Evolutionary conservation across 495 filamentous ascomycete genomes (phyloP), one percentile per base, ranked within the genome.

Genomic region (Hypoxylon fuscum): DNA sequence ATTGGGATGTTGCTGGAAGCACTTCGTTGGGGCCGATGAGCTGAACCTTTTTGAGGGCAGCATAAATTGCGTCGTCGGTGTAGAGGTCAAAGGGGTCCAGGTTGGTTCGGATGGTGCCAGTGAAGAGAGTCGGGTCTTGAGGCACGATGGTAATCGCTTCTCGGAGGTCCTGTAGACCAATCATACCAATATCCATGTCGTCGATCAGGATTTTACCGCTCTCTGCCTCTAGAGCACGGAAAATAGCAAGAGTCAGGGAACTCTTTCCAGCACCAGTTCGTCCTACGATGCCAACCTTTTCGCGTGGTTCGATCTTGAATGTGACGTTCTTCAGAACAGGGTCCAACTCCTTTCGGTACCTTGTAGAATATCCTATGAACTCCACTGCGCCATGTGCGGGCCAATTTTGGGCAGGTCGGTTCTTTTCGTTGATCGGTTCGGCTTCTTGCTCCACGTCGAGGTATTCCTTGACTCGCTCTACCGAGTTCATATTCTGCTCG

Each of bases 401-500:
- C 96, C 96, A 99, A 64, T 90, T 84, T 3, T 79, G 71, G 0
- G 87, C 76, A 6, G 96, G 93, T 29, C 90, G 83, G 44, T 88
- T 89, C 38, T 96, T 85, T 29, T 90, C 85, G 42, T 96, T 87
- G 57, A 96, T 80, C 6, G 90, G 79, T 3, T 78, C 79, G 0
- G 96, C 93, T 74, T 99, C 96, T 68, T 97, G 95, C 68, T 98
- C 95, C 2, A 98, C 90, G 23, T 97, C 93, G 9, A 99, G 85
- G 68, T 97, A 99, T 75, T 99, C 95, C 70, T 93, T 91, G 64
- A 99, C 90, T 51, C 96, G 89, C 76, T 99, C 96, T n/a, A 99
- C 93, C 1, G 93, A 94, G 76, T 99, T 99, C 96, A 99, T 98
- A 74, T 96, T 98, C 76, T 98, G 96, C 73, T 99, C 96, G 66